Percentiles rank a stretch among this genome's conserved stretches.
These are phyloP conservation scores for Venturia oleaginea DNA, from an alignment of 2,329 filamentous ascomycete genomes.

Conservation along the genomic window DNA sequence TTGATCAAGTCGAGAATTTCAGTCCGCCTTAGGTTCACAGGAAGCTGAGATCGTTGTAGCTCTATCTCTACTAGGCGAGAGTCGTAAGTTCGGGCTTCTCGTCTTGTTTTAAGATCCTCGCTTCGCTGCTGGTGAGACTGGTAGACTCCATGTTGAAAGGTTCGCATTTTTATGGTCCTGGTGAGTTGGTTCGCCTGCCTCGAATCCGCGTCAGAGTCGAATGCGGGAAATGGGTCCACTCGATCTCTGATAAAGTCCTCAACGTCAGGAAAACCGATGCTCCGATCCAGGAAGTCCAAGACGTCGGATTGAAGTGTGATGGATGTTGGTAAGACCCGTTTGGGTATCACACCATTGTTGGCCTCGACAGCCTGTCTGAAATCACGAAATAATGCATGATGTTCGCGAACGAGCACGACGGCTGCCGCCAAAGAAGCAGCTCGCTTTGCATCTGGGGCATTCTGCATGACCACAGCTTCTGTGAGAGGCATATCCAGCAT, in stretches of 20 bases:
- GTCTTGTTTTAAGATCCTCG: slow-evolving; percentile 16
- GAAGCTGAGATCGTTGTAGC: slow-evolving; percentile 23
- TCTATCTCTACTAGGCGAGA: slow-evolving; percentile 23
- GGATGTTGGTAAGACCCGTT: slow-evolving; percentile 17
- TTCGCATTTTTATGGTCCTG: neutral
- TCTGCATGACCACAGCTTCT: slow-evolving; percentile 17
- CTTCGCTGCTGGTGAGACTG: slow-evolving; percentile 12
- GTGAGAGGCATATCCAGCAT: slow-evolving; percentile 25
- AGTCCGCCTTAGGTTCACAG: slow-evolving; percentile 30
- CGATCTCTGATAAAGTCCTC: neutral
- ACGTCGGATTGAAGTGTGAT: neutral
- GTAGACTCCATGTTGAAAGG: neutral
- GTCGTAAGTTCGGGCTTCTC: slow-evolving; percentile 17
- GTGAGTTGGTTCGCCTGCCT: neutral
- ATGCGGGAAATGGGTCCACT: neutral
- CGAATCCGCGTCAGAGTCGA: neutral
- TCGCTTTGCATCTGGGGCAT: neutral
- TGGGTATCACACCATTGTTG: slow-evolving; percentile 27
- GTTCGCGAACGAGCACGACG: slow-evolving; percentile 24
- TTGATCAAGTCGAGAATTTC: slow-evolving; percentile 32
- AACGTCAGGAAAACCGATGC: neutral
- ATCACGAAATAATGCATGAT: slow-evolving; percentile 24
- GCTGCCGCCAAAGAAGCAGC: slow-evolving; percentile 30
- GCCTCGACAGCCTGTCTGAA: slow-evolving; percentile 26
- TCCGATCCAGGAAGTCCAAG: neutral